Evolutionary conservation across 2,329 filamentous ascomycete species (phyloP), one percentile per base, ranked within the genome.

Genomic region (Simplicillium aogashimaense): DNA sequence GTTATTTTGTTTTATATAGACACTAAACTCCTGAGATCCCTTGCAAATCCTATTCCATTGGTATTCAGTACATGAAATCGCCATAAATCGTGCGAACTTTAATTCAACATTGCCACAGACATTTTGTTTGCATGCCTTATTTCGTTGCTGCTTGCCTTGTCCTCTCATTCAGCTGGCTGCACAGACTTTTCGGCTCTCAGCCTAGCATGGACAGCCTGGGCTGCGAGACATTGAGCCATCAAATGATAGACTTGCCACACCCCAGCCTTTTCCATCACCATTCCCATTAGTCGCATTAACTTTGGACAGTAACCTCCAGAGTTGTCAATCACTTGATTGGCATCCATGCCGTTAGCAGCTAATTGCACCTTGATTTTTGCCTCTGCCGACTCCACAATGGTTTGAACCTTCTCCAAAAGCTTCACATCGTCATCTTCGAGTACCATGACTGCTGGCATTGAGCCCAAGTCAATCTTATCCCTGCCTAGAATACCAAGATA

Each of bases 381-480:
- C 57, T 95, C 86, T 9, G 86, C 80, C 45, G 77, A 83, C 29
- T 73, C 67, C 32, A 95, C 65, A 9, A 97, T 82, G 46, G 86
- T 82, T 48, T 84, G 76, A 17, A 95, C 79, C 63, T 94, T 95
- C 35, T 76, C 72, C 7, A 97, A 65, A 2, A 97, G 69, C 59
- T 90, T 90, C 48, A 84, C 75, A 49, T 98, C 90, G 55, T 97
- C 90, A 14, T 92, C 86, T 53, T 95, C 89, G 1, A 97, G 70
- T 4, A 95, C 74, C 78, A 95, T 87, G 42, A 94, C 83, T 2
- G 82, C 86, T 3, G 88, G 87, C 7, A 94, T 84, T 49, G 89
- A 81, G 1, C 72, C 69, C 38, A 86, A 72, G 51, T 95, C 87
- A 29, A 92, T 76, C 0, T 83, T 74, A 47, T 94, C 85, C 43